Evolutionary conservation across 345 rosid genomes (phyloP).

Genomic region (Aurinia saxatilis): DNA sequence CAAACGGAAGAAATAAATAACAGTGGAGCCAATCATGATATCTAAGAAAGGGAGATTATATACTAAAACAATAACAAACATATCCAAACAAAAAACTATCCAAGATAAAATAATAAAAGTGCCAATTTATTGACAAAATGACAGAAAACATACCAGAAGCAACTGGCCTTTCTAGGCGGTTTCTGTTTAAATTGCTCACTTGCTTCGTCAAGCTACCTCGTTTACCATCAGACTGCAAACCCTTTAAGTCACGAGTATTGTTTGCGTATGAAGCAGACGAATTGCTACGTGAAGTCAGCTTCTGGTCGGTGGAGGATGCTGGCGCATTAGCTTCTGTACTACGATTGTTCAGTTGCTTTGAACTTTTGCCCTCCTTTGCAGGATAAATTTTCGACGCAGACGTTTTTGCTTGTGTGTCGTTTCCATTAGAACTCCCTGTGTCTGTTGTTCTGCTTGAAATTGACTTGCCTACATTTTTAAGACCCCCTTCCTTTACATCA

Average conservation of each 20-base stretch:
- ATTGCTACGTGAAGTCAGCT: constrained; percentile 48
- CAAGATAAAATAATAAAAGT: background rate
- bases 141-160: constrained; percentile 46
- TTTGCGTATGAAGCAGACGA: constrained; percentile 32
- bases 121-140: constrained; percentile 1
- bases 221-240: constrained; percentile 55
- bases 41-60: background rate
- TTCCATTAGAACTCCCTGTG: constrained; percentile 37
- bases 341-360: constrained; percentile 52
- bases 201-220: constrained; percentile 45
- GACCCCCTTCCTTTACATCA: constrained; percentile 49
- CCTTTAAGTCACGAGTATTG: constrained; percentile 47
- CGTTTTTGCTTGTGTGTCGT: constrained; percentile 52
- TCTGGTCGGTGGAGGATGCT: constrained; percentile 47
- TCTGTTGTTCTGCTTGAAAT: constrained; percentile 58
- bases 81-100: background rate
- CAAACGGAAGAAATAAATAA: background rate
- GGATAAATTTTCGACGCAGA: constrained; percentile 42
- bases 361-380: constrained; percentile 48
- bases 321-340: constrained; percentile 34
- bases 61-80: background rate
- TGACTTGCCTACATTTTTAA: constrained; percentile 55
- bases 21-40: background rate
- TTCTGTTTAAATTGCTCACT: constrained; percentile 40
- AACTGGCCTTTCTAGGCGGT: constrained; percentile 38